Evolutionary conservation across 371 early-diverging fungal species (phyloP), one percentile per base, ranked within the genome.

Genomic region (Zopfochytrium polystomum): DNA sequence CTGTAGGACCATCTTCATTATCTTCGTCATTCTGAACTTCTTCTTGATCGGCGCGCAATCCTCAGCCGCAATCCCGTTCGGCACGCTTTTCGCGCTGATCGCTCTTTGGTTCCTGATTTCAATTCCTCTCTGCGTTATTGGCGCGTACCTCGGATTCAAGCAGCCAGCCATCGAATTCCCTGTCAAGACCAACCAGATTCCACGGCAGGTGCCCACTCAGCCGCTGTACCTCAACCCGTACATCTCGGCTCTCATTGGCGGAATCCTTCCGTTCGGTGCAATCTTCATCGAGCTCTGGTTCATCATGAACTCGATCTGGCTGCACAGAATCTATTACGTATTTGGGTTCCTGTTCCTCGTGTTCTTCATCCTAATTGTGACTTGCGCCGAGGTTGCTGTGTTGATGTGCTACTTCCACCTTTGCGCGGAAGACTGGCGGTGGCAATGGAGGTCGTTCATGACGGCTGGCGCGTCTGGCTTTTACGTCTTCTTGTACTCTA

Each of bases 401-500:
- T 75, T 95, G 60, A 75, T 93, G 70, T 84, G 84, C n/a, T 95
- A 95, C 75, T 91, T 95, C 82, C 88, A 87, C 48, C 73, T 95
- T 45, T 91, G 91, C 58, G 78, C 90, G 3, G 98, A 97, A 78
- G 91, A 95, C 66, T 94, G 94, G 68, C 84, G 87, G 60, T 94
- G 97, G 98, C 87, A 87, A 68, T 97, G 98, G 98, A 79, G 93
- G 9, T 78, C 96, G 1, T 94, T 95, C 78, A 75, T 92, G 48
- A 91, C 93, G 0, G 80, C 88, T 0, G 98, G 93, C 9, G 85
- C 92, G 2, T 83, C 88, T 29, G 92, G 90, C 1, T 68, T 92
- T 49, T 96, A 97, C 67, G 88, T 94, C 27, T 91, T 92, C 67
- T 55, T 91, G 56, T 95, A 93, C 69, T 82, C 89, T 31, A 75